Base-by-base conservation (phyloP, 108 stramenopile species). In the Thalassiosira profunda region DNA sequence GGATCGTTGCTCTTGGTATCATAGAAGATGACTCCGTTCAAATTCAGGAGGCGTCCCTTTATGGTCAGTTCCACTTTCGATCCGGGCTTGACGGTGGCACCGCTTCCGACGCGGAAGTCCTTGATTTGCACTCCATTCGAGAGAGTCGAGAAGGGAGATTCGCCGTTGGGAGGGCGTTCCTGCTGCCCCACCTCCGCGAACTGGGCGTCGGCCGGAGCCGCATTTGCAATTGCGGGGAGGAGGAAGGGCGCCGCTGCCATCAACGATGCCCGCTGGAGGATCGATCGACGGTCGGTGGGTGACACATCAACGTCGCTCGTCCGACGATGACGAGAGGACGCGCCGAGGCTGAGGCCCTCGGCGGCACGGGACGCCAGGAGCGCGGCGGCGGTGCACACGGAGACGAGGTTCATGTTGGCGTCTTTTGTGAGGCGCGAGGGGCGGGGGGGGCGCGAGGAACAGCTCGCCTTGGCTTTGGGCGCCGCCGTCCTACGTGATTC, bases 11-110 rank as follows among this genome's bases (percentile, higher is more conserved):
- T 80, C 55, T 89, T 89, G 21, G 84, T 89, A 49, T 84, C 84
- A 65, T 89, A 89, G 41, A 89, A 89, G 34, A 86, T 53, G 9
- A 89, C 83, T 7, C 88, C 88, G 51, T 89, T 89, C 23, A 89
- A 44, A 68, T 89, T 89, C 41, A 89, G 73, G 17, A 89, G 38
- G 1, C 88, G 43, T 14, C 88, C 88, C 30, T 70, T 72, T 52
- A 81, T 55, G 47, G 86, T 85, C 20, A 89, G 63, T 17, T 65
- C 63, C 0, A 89, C 85, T 21, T 51, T 51, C 8, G 76, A 61
- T 31, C 58, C 49, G 7, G 10, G 8, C 15, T 58, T 30, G 20
- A 81, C 80, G 5, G 36, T 31, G 6, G 42, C 74, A 46, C 57
- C 80, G 2, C 75, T 56, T 2, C 84, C 85, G 0, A 46, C 48